phyloP scores from a whole-genome alignment of 306 rosid species.

The Amphicarpaea edgeworthii region DNA sequence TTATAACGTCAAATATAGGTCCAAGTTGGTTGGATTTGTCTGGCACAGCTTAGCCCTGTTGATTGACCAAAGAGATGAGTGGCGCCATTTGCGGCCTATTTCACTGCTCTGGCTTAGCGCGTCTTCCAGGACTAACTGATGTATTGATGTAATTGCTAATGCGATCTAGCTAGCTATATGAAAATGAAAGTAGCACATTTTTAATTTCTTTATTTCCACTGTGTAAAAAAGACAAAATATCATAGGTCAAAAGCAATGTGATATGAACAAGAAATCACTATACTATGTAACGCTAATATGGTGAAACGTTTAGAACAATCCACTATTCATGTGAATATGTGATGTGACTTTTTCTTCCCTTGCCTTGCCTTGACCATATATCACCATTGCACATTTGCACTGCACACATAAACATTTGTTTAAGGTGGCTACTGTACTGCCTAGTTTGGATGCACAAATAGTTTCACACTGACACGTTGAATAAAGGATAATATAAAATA shows the following conservation, averaged over 20 bases:
- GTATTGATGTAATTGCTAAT: slow-evolving; percentile 21
- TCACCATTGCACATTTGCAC: background rate
- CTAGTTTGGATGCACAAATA: background rate
- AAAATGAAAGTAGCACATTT: background rate
- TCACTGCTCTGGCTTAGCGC: slow-evolving; percentile 39
- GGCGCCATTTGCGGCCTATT: slow-evolving; percentile 49
- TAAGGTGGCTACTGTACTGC: no score
- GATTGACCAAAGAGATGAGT: slow-evolving; percentile 40
- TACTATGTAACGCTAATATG: background rate
- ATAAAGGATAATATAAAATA: background rate
- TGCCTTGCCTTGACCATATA: slow-evolving; percentile 7
- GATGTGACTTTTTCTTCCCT: slow-evolving; percentile 14
- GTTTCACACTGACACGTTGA: background rate
- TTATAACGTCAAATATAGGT: background rate
- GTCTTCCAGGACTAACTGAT: slow-evolving; percentile 25
- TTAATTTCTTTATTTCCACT: background rate
- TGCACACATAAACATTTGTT: background rate
- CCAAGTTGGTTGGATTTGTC: background rate
- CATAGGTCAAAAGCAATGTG: background rate
- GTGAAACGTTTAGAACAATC: background rate
- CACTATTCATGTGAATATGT: slow-evolving; percentile 4
- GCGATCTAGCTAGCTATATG: background rate
- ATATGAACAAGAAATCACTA: background rate
- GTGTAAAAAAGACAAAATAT: background rate
- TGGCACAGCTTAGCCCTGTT: background rate